Evolutionary conservation across 495 filamentous ascomycete species (phyloP), one percentile per base, ranked within the genome.

Genomic region (Sporormia fimetaria): DNA sequence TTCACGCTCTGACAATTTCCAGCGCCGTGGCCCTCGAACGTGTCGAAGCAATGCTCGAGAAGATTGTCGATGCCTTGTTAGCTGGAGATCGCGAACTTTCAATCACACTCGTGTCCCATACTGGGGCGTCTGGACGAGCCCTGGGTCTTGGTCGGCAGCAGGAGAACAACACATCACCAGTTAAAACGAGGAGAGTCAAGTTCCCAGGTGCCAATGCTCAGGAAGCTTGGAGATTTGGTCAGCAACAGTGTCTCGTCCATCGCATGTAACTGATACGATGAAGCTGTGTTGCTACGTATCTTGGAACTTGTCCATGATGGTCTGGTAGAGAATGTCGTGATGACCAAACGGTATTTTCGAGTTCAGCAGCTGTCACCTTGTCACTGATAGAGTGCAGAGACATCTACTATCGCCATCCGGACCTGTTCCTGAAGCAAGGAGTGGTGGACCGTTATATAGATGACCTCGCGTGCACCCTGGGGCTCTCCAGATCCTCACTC

Each of bases 401-500:
- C 44, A 83, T 98, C 10, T 98, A 83, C 60, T 98, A 98, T 57
- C 79, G 81, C 40, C 74, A 94, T 50, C 78, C 82, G 0, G 70
- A 74, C 27, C 70, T 90, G 1, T 98, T 95, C 59, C 68, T 68
- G 26, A 80, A 67, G 18, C 92, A 96, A 52, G 51, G 52, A 11
- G 70, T 78, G 4, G 85, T 96, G 0, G 77, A 96, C 52, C 61
- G 63, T 1, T 73, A 87, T 43, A 69, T 96, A 2, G 87, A 98
- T 52, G 83, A 87, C 46, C 62, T 98, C 30, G 84, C 88, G 0
- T 79, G 72, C 43, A 94, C 88, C 0, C 74, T 87, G 29, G 66
- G 68, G 9, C 58, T 83, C 7, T 65, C 70, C 12, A 69, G 83
- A 38, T 60, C 65, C 29, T 63, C 65, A 14, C 62, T 90, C 10